These are phyloP conservation scores for Mycogone perniciosa DNA, from an alignment of 2,329 filamentous ascomycete genomes.

Conservation along the genomic window DNA sequence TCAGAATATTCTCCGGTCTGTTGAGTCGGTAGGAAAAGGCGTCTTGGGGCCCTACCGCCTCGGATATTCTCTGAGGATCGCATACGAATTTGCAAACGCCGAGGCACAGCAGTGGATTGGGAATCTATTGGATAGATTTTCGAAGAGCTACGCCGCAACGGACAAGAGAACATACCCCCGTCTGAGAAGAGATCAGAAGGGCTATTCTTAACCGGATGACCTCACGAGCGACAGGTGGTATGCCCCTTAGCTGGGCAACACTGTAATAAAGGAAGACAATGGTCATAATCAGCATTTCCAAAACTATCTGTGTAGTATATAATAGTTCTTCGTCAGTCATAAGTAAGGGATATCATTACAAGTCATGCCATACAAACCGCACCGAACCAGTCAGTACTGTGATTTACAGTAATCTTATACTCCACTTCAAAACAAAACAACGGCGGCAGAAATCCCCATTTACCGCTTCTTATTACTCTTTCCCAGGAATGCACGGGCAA, in stretches of 20 bases:
- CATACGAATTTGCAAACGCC: constrained; percentile 32
- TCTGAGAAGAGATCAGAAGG: constrained; percentile 18
- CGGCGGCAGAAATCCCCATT: neutral
- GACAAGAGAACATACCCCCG: constrained; percentile 23
- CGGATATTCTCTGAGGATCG: constrained; percentile 32
- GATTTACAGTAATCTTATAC: constrained; percentile 1
- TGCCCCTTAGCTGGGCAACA: too few species aligned
- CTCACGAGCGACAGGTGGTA: too few species aligned
- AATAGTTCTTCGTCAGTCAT: neutral
- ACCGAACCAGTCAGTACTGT: constrained; percentile 13
- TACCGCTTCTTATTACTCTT: constrained; percentile 2
- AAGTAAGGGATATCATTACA: constrained; percentile 5
- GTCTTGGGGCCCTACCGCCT: constrained; percentile 34
- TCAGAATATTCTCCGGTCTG: constrained; percentile 29
- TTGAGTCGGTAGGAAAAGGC: constrained; percentile 32
- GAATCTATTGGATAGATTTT: constrained; percentile 24
- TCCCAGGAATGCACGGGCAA: constrained; percentile 27
- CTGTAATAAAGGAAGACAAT: too few species aligned
- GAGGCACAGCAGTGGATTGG: constrained; percentile 30
- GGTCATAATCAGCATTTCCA: too few species aligned
- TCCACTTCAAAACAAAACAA: neutral
- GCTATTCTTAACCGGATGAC: constrained; percentile 10
- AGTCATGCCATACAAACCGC: constrained; percentile 9
- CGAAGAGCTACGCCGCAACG: constrained; percentile 29
- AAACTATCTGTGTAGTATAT: too few species aligned